Conservation (phyloP, 1,284 basidiomycete species). For the Sanghuangporus sanghuang region DNA sequence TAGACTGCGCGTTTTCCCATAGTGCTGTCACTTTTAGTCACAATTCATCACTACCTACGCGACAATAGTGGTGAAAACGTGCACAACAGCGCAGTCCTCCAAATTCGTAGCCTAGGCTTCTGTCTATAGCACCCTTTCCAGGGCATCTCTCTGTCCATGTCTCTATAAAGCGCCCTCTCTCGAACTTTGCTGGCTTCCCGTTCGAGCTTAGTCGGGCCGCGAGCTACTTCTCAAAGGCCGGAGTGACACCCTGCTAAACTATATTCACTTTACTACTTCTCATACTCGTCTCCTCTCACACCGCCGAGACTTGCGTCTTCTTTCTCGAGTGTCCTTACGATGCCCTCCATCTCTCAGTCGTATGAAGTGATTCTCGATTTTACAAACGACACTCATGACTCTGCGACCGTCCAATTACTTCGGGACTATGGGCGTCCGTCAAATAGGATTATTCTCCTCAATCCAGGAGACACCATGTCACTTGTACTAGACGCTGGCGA, state of each 20-base stretch:
- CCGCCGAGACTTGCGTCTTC: slow-evolving; percentile 8
- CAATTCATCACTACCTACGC: neutral
- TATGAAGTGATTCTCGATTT: slow-evolving; percentile 66
- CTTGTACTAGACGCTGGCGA: slow-evolving; percentile 64
- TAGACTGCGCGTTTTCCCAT: slow-evolving; percentile 13
- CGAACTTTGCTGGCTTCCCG: neutral
- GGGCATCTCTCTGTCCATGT: neutral
- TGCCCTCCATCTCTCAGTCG: slow-evolving; percentile 44
- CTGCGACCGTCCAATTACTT: slow-evolving; percentile 57
- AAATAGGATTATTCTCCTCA: slow-evolving; percentile 49
- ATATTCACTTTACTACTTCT: slow-evolving; percentile 14
- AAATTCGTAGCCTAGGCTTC: neutral
- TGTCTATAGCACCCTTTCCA: neutral
- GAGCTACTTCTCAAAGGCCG: slow-evolving; percentile 7
- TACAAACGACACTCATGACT: slow-evolving; percentile 62
- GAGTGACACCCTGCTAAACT: slow-evolving; percentile 4
- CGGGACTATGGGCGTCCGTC: slow-evolving; percentile 56
- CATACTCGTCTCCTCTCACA: slow-evolving; percentile 14
- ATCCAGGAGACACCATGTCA: slow-evolving; percentile 58
- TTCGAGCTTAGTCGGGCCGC: slow-evolving; percentile 16
- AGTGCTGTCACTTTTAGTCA: slow-evolving; percentile 9
- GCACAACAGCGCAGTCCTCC: neutral
- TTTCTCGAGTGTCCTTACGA: slow-evolving; percentile 20
- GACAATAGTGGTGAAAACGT: slow-evolving; percentile 15
- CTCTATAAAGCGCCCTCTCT: slow-evolving; percentile 11